phyloP scores from a whole-genome alignment of 306 rosid species.

The Quercus robur region DNA sequence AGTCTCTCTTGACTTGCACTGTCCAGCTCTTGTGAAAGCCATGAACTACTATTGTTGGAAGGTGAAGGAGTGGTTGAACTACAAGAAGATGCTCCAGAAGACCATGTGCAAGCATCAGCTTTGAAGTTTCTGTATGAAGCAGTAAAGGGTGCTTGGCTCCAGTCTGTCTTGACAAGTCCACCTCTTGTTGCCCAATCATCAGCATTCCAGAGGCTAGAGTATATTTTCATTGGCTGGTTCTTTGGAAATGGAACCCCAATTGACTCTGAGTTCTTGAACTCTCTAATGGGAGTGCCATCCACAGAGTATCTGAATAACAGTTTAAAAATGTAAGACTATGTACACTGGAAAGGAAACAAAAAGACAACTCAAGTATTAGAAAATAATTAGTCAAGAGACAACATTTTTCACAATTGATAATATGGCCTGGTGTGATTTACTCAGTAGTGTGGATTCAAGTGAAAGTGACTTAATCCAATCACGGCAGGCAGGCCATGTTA shows the following conservation, averaged over 20 bases:
- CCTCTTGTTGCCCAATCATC: slow-evolving; percentile 87
- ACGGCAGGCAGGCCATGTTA: too few species aligned
- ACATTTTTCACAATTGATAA: too few species aligned
- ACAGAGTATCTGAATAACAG: slow-evolving; percentile 46
- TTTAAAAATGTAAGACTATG: too few species aligned
- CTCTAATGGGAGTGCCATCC: slow-evolving; percentile 70
- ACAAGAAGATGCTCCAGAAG: slow-evolving; percentile 49
- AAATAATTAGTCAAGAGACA: too few species aligned
- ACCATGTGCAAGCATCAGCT: slow-evolving; percentile 44
- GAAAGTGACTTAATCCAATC: too few species aligned
- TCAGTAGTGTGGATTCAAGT: too few species aligned
- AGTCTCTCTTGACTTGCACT: slow-evolving; percentile 27
- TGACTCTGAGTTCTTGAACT: slow-evolving; percentile 68
- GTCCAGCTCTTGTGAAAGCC: slow-evolving; percentile 45
- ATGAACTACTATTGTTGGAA: neutral
- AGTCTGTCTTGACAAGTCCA: slow-evolving; percentile 69
- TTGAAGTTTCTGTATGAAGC: slow-evolving; percentile 63
- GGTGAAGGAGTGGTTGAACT: neutral
- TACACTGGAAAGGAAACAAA: too few species aligned
- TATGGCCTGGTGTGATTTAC: too few species aligned
- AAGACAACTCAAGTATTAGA: too few species aligned
- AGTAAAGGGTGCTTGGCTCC: slow-evolving; percentile 61
- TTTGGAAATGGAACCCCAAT: slow-evolving; percentile 53
- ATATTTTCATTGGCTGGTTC: slow-evolving; percentile 54
- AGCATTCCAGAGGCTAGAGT: slow-evolving; percentile 69